Percentiles rank a stretch among this genome's conserved stretches.
Evolutionary conservation across 2,329 filamentous ascomycete genomes (phyloP).

Genomic region (Pseudocercospora macadamiae): DNA sequence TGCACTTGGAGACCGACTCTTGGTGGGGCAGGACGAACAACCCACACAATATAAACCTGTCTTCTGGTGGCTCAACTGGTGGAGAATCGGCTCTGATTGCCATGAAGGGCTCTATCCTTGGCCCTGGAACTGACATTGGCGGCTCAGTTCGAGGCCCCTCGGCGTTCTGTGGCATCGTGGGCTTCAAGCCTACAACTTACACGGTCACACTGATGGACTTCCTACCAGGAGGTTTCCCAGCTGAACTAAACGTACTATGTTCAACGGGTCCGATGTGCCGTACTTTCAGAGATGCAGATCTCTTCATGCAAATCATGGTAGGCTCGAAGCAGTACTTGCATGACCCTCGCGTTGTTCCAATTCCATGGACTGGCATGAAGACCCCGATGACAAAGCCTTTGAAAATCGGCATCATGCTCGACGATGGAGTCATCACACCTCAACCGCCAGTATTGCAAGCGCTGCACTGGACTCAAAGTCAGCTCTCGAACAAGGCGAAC

Average conservation of each 20-base stretch:
- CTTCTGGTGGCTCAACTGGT: conserved; percentile 21
- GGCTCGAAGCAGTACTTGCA: conserved; percentile 18
- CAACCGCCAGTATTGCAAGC: conserved; percentile 22
- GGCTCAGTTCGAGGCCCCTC: conserved; percentile 76
- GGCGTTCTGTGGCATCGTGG: conserved; percentile 61
- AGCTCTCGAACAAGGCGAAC: conserved; percentile 3
- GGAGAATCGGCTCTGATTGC: conserved; percentile 56
- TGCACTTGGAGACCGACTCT: conserved; percentile 23
- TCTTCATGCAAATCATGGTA: conserved; percentile 18
- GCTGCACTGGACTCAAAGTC: conserved; percentile 16
- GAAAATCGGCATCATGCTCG: conserved; percentile 23
- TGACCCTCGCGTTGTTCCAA: conserved; percentile 22
- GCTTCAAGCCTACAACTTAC: conserved; percentile 37
- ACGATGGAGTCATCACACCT: conserved; percentile 22
- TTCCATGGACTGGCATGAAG: conserved; percentile 23
- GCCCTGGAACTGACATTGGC: conserved; percentile 63
- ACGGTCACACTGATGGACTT: conserved; percentile 23
- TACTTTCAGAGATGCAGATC: conserved; percentile 21
- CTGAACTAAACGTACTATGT: conserved; percentile 26
- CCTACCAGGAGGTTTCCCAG: conserved; percentile 19
- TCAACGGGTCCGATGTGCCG: conserved; percentile 23
- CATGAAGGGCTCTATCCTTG: conserved; percentile 61
- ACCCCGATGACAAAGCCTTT: conserved; percentile 12
- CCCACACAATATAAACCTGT: conserved; percentile 25
- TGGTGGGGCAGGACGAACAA: conserved; percentile 18